Base-by-base conservation (phyloP, 31 red algal species). In the Pterothamnion heteromorphum region DNA sequence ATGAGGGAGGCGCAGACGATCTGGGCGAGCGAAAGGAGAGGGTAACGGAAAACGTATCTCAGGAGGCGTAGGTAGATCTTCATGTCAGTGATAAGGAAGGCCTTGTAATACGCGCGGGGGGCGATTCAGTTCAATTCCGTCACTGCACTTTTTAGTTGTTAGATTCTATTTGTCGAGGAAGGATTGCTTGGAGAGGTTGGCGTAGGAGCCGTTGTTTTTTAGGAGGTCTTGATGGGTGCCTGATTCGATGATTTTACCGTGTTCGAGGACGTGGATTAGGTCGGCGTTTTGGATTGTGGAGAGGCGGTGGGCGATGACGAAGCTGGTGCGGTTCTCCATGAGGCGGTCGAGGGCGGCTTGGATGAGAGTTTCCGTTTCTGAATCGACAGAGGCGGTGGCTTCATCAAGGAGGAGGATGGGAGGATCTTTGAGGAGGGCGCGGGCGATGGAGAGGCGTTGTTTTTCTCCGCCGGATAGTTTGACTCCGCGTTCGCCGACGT, bases 381-480 rank as follows among this genome's bases (percentile, higher is more conserved):
- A 95, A 80, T 99, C 98, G 78, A 99, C 33, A 71, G 93, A 92
- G 44, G 92, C 91, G 28, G 98, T 97, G 4, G 95, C 95, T 87
- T 99, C 98, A 89, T 99, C 98, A 23, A 95, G 92, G 58, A 92
- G 92, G 33, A 97, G 86, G 26, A 99, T 38, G 4, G 78, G 80
- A n/a, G 98, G 95, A 74, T 94, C 92, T 39, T 95, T 95, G 20
- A 95, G 89, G 86, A 96, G 36, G 21, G 91, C 93, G 5, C 95
- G 43, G 34, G 96, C 89, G 24, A 95, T 95, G 4, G 93, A 91
- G 3, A 94, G 35, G 34, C 93, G 88, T 86, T 99, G 98, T 58
- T 96, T 96, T 80, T 99, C 98, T 86, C 98, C 98, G 35, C 98
- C 98, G 1, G 95, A 97, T 18, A 99, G 87, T 23, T 94, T 96